These are phyloP conservation scores for Hydnum rufescens DNA, from an alignment of 768 basidiomycete genomes.

Conservation along the genomic window DNA sequence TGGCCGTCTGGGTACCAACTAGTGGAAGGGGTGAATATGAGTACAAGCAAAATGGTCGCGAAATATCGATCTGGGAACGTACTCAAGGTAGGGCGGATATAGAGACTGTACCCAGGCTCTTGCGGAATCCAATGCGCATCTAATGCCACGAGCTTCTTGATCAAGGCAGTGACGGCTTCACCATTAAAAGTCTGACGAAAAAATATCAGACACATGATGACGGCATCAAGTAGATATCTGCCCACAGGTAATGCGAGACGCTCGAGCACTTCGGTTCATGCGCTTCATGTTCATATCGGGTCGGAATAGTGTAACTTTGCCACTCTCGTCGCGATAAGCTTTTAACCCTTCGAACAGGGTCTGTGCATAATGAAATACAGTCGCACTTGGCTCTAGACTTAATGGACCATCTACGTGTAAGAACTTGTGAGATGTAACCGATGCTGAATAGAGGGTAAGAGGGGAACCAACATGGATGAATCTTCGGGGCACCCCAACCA, in stretches of 20 bases:
- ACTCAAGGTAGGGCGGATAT: constrained; percentile 66
- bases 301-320: constrained; percentile 65
- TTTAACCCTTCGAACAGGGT: constrained; percentile 88
- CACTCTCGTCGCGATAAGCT: constrained; percentile 60
- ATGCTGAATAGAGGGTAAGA: neutral
- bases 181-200: constrained; percentile 24
- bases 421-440: neutral
- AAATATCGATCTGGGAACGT: constrained; percentile 13
- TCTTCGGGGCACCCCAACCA: constrained; percentile 56
- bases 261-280: constrained; percentile 68
- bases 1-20: constrained; percentile 23
- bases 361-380: constrained; percentile 87
- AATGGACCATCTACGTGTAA: constrained; percentile 34
- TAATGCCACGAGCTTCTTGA: constrained; percentile 44
- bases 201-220: neutral
- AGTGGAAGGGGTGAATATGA: neutral
- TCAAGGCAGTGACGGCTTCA: constrained; percentile 28
- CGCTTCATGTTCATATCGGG: constrained; percentile 97
- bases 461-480: constrained; percentile 27
- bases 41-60: neutral
- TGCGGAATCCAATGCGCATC: constrained; percentile 79
- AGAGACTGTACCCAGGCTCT: constrained; percentile 55
- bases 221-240: neutral
- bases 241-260: constrained; percentile 32
- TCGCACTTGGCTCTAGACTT: constrained; percentile 51